Evolutionary conservation across 139 green algal species (phyloP).

Genomic region (Tetradesmus obliquus): DNA sequence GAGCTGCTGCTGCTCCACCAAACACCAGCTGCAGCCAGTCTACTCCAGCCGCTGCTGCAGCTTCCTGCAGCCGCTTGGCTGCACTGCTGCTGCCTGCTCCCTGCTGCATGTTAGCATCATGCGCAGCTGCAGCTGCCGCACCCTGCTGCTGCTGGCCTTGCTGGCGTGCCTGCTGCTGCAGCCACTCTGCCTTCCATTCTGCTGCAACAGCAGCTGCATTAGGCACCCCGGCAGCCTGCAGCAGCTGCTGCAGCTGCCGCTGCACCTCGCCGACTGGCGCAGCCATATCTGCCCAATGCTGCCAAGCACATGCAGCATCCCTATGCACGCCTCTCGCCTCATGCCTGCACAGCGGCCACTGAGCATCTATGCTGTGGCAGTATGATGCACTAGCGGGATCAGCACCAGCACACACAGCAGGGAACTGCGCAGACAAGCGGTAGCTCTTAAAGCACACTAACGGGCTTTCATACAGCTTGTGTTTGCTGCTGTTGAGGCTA

Average conservation of each 20-base stretch:
- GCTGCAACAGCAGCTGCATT: background rate
- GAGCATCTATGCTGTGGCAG: conserved; percentile 47
- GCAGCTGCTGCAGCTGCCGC: conserved; percentile 34
- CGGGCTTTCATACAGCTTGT: conserved; percentile 19
- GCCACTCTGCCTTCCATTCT: conserved; percentile 3
- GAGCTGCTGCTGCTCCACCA: background rate
- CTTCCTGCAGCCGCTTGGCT: background rate
- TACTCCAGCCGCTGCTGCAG: background rate
- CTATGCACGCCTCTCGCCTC: conserved; percentile 56
- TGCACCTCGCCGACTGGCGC: background rate
- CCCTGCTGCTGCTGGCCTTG: conserved; percentile 20
- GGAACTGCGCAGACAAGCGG: conserved; percentile 10
- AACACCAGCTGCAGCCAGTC: conserved; percentile 25
- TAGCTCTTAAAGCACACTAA: conserved; percentile 17
- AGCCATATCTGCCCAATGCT: conserved; percentile 43
- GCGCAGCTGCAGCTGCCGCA: background rate
- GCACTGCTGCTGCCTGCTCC: background rate
- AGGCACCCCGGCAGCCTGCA: conserved; percentile 4
- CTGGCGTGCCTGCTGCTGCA: conserved; percentile 19
- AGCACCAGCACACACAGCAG: too few species aligned
- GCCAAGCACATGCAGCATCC: conserved; percentile 47
- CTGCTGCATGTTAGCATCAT: background rate
- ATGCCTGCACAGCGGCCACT: conserved; percentile 62
- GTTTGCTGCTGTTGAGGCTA: background rate
- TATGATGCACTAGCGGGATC: conserved; percentile 39